These are phyloP conservation scores for Talaromyces sp. DNA, from an alignment of 2,329 filamentous ascomycete species.

Conservation along the genomic window DNA sequence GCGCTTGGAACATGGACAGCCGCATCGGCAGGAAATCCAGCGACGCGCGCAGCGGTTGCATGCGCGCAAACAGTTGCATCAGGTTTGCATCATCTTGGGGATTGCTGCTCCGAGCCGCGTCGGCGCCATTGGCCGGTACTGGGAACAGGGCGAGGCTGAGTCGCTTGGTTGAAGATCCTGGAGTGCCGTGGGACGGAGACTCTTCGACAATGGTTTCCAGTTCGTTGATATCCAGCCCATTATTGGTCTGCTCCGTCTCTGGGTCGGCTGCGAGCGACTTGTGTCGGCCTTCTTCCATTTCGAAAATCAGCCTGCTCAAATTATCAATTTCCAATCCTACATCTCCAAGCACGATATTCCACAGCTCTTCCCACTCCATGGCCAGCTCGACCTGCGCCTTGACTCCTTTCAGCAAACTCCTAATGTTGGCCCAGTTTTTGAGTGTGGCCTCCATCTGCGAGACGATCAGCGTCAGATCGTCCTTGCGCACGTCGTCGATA, in stretches of 20 bases:
- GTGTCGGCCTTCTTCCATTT: conserved; percentile 95
- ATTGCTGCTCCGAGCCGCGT: conserved; percentile 30
- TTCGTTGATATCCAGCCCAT: conserved; percentile 71
- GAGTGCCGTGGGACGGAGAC: conserved; percentile 56
- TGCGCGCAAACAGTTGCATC: conserved; percentile 83
- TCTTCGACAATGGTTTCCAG: conserved; percentile 92
- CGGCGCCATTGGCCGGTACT: conserved; percentile 30
- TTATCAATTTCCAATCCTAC: conserved; percentile 85
- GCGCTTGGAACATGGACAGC: conserved; percentile 74
- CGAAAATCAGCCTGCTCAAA: conserved; percentile 76
- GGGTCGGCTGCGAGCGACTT: conserved; percentile 61
- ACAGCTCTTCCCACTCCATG: conserved; percentile 98
- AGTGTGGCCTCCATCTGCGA: conserved; percentile 86
- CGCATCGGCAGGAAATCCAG: conserved; percentile 96
- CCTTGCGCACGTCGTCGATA: conserved; percentile 63
- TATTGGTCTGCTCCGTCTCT: conserved; percentile 44
- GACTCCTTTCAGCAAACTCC: conserved; percentile 68
- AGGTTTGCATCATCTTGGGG: conserved; percentile 80
- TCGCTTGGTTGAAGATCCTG: conserved; percentile 52
- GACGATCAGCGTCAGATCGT: conserved; percentile 70
- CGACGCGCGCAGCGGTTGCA: conserved; percentile 89
- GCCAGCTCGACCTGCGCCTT: conserved; percentile 92
- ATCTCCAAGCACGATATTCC: conserved; percentile 88
- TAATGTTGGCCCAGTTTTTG: conserved; percentile 77
- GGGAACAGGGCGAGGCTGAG: conserved; percentile 58